Evolutionary conservation across 352 stramenopile species (phyloP), one percentile per base, ranked within the genome.

Genomic region (Plasmopara halstedii): DNA sequence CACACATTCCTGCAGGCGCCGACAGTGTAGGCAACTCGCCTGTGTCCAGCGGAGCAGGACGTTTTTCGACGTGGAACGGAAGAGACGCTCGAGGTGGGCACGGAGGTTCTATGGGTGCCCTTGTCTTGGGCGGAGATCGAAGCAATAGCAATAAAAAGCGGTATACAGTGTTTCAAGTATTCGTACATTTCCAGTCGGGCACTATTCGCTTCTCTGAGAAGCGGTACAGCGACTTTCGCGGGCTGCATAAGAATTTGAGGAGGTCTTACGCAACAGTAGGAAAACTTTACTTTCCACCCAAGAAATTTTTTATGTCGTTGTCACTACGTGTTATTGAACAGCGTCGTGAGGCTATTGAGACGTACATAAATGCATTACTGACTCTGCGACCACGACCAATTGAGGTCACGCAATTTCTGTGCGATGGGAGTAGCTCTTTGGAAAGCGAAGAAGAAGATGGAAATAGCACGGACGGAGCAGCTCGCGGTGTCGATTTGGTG

Each of bases 291-390:
- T 93, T 93, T 46, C 82, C 82, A 6, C 82, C 79, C 3, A 90
- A 91, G 42, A 87, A 88, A 46, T 88, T 89, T 50, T 93, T 93
- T 50, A 77, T 85, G 58, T 91, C 79, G 36, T 52, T 89, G n/a
- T 93, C 82, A 23, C 61, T 93, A 11, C 74, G 85, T 43, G 82
- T 93, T 32, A 93, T 93, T 52, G 79, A 90, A 55, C 82, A 93
- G 46, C 76, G 82, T 10, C 76, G 79, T 11, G 71, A 88, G 37
- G 79, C 64, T 9, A 85, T 93, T 25, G 82, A 90, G 49, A 83
- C 70, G 46, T 93, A 93, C 56, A 63, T 93, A 51, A 88, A 90
- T 57, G 67, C 75, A 10, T 65, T 93, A 17, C 57, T 93, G 47
- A 73, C 77, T 27, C 48, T 93, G 15, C 66, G 71, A 10, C 77